phyloP scores from a whole-genome alignment of 2,329 filamentous ascomycete species.

The Didymella arachidicola region DNA sequence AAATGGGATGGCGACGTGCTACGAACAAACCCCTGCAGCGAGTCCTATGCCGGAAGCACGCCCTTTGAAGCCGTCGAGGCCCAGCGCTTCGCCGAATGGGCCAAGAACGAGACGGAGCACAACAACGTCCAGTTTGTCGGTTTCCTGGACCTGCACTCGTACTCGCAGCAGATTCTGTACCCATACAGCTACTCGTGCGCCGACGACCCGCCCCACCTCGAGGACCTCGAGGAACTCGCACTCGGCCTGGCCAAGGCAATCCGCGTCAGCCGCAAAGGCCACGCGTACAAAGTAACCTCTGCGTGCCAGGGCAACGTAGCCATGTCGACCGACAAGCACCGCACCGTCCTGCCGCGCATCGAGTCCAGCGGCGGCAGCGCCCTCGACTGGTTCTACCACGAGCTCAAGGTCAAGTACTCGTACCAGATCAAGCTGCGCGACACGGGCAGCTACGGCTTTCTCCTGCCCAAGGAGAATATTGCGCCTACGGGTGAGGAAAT shows the following conservation, averaged over 20 bases:
- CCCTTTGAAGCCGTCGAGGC: constrained; percentile 88
- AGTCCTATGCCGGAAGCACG: constrained; percentile 83
- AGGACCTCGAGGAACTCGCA: constrained; percentile 90
- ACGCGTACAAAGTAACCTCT: constrained; percentile 72
- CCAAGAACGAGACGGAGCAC: constrained; percentile 74
- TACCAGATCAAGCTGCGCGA: constrained; percentile 96
- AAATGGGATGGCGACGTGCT: constrained; percentile 77
- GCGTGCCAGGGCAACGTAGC: constrained; percentile 83
- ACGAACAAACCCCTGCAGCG: constrained; percentile 81
- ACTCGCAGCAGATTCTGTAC: constrained; percentile 93
- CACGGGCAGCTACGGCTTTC: constrained; percentile 91
- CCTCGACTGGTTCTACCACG: constrained; percentile 95
- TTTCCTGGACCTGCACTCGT: constrained; percentile 90
- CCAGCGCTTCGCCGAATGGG: constrained; percentile 78
- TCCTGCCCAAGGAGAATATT: constrained; percentile 86
- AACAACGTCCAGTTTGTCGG: constrained; percentile 80
- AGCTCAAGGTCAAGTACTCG: constrained; percentile 80
- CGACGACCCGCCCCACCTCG: constrained; percentile 79
- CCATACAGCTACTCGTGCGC: constrained; percentile 88
- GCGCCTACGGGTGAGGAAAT: constrained; percentile 89
- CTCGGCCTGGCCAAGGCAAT: constrained; percentile 90
- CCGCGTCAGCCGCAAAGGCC: constrained; percentile 76
- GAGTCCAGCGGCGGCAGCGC: constrained; percentile 84
- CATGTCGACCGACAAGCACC: constrained; percentile 42
- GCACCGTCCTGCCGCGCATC: constrained; percentile 61